Base-by-base conservation (phyloP, 2,329 filamentous ascomycete genomes). In the Cladosporium halotolerans region DNA sequence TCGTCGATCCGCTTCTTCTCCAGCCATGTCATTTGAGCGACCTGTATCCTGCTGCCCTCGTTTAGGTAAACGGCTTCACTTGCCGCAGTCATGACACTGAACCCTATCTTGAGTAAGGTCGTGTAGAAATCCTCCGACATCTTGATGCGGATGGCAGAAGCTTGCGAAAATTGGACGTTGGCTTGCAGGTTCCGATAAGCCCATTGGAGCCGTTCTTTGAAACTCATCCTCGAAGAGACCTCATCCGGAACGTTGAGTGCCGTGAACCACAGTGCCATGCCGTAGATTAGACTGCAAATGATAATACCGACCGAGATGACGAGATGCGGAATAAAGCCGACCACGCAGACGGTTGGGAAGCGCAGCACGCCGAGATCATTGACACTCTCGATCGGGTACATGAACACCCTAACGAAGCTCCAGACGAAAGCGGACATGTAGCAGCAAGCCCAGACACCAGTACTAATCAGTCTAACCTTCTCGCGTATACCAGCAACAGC, bases 51-150 rank as follows among this genome's bases (percentile, higher is more conserved):
- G 39, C 82, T 82, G 43, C 92, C 92, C 69, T 97, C 92, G 57
- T 96, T 96, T 9, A 99, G 76, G 65, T 96, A 97, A 0, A 97
- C 93, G 3, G 92, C 92, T 70, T 97, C 91, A 62, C 89, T 96
- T 0, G 93, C 93, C 69, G 95, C 92, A 0, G 89, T 95, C 56
- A 97, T 82, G 10, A 92, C 84, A 9, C 84, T 85, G 65, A 96
- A 96, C 0, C 93, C 93, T 34, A 89, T 82, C 55, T 91, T 85
- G 3, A 97, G 77, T 4, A 97, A 76, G 0, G 89, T 88, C 0
- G 90, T 95, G 68, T 97, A 99, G 66, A 97, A 96, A 67, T 99
- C 93, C 76, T 97, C 95, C 52, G 89, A 84, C 75, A 87, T 84
- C 41, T 85, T 88, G 52, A 97, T 81, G 10, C 85, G 82, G 36